A percentile compares a stretch with the other conserved stretches of the same genome.
phyloP scores from a whole-genome alignment of 371 early-diverging fungal species.

The Amoeboaphelidium protococcarum region DNA sequence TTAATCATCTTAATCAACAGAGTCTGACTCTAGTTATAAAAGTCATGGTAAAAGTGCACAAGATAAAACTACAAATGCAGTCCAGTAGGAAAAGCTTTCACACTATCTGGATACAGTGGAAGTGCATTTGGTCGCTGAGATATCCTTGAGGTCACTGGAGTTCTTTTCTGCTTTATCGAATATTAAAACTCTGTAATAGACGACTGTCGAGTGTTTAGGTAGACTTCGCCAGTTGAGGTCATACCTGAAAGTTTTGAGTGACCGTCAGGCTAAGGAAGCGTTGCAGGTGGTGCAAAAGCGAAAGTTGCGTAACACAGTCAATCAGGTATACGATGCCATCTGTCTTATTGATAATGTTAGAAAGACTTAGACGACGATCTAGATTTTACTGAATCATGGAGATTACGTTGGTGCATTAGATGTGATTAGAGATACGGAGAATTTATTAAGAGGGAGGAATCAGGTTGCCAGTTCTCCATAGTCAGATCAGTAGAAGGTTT shows the following conservation, averaged over 20 bases:
- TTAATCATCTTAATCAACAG: conserved; percentile 21
- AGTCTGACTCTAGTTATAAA: conserved; percentile 9
- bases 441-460: conserved; percentile 17
- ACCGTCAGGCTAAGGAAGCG: conserved; percentile 36
- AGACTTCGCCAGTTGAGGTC: conserved; percentile 47
- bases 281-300: conserved; percentile 48
- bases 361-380: conserved; percentile 48
- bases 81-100: conserved; percentile 61
- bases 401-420: conserved; percentile 65
- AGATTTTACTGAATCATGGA: conserved; percentile 36
- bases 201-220: conserved; percentile 52
- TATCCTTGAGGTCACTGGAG: conserved; percentile 56
- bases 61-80: conserved; percentile 27
- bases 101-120: conserved; percentile 74
- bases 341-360: conserved; percentile 35
- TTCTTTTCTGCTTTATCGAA: conserved; percentile 79
- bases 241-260: conserved; percentile 28
- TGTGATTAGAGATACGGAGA: conserved; percentile 43
- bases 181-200: conserved; percentile 58
- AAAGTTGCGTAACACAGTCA: conserved; percentile 37
- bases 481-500: conserved; percentile 5
- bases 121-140: conserved; percentile 62
- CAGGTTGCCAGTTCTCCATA: conserved; percentile 6
- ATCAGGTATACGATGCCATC: conserved; percentile 28
- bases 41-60: conserved; percentile 5